A percentile compares a stretch with the other conserved stretches of the same genome.
Evolutionary conservation across 2,329 filamentous ascomycete genomes (phyloP).

Genomic region (Lecanosticta acicola): DNA sequence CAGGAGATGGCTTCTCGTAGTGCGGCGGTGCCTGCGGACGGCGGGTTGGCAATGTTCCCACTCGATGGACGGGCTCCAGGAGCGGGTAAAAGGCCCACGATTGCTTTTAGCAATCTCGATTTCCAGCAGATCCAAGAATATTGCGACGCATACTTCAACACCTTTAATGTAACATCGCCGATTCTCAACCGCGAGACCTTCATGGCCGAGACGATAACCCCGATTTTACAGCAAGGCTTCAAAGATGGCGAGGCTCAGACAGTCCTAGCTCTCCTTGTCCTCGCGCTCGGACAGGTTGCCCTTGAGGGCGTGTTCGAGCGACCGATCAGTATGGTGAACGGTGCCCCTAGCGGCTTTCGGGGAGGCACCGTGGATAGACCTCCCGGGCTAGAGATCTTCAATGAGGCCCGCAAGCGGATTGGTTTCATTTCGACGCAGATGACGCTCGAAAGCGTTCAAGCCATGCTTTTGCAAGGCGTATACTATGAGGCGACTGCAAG

Average conservation of each 20-base stretch:
- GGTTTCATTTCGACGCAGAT: constrained; percentile 53
- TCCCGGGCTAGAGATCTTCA: constrained; percentile 56
- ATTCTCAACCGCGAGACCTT: constrained; percentile 55
- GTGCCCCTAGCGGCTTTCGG: constrained; percentile 48
- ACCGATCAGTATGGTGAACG: constrained; percentile 43
- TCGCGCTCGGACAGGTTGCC: constrained; percentile 55
- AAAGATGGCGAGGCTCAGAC: constrained; percentile 45
- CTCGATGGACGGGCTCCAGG: constrained; percentile 12
- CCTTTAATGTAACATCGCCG: constrained; percentile 54
- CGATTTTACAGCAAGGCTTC: constrained; percentile 47
- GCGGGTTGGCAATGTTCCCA: constrained; percentile 22
- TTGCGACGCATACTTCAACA: constrained; percentile 54
- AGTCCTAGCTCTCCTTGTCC: constrained; percentile 52
- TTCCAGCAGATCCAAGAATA: constrained; percentile 49
- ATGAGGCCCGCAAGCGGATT: constrained; percentile 56
- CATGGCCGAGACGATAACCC: constrained; percentile 42
- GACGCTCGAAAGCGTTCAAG: constrained; percentile 55
- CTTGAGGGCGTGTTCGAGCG: constrained; percentile 46
- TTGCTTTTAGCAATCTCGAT: constrained; percentile 36
- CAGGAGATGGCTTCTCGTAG: constrained; percentile 32
- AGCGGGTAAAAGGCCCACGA: constrained; percentile 16
- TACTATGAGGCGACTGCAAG: constrained; percentile 25
- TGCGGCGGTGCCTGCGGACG: constrained; percentile 26
- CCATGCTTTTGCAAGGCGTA: constrained; percentile 49
- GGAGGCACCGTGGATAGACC: constrained; percentile 48